These are phyloP conservation scores for Jaminaea rosea DNA, from an alignment of 1,284 basidiomycete species.

Conservation along the genomic window DNA sequence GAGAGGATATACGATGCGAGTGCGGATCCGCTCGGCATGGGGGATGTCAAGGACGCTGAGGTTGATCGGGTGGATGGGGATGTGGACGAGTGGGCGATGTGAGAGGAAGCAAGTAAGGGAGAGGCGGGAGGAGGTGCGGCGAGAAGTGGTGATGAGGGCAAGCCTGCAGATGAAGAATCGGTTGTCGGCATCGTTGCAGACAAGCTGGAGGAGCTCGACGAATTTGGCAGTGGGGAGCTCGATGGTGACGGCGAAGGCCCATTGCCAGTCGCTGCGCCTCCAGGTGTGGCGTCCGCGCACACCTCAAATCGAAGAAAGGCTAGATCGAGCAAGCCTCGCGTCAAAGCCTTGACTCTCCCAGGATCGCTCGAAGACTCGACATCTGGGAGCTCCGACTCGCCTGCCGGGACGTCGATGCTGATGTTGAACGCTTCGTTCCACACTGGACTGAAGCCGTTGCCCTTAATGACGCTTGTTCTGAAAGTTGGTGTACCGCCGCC, in stretches of 20 bases:
- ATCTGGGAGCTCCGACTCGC: slow-evolving; percentile 3
- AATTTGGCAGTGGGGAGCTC: not conserved
- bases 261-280: no score
- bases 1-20: slow-evolving; percentile 18
- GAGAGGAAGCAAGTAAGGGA: not conserved
- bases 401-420: slow-evolving; percentile 32
- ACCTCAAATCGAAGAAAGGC: slow-evolving; percentile 43
- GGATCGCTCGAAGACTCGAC: not conserved
- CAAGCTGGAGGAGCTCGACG: not conserved
- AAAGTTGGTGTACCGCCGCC: not conserved
- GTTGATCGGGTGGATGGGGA: not conserved
- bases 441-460: slow-evolving; percentile 39
- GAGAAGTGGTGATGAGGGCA: no score
- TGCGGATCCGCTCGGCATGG: not conserved
- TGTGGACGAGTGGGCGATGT: not conserved
- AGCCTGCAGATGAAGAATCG: no score
- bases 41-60: not conserved
- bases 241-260: no score
- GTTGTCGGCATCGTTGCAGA: no score
- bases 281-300: slow-evolving; percentile 33
- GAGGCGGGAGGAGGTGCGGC: no score
- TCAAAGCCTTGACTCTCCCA: slow-evolving; percentile 9
- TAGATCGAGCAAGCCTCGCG: slow-evolving; percentile 39
- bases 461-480: slow-evolving; percentile 23
- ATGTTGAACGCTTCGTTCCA: slow-evolving; percentile 32